Evolutionary conservation across 495 filamentous ascomycete species (phyloP).

Genomic region (Rostrohypoxylon terebratum): DNA sequence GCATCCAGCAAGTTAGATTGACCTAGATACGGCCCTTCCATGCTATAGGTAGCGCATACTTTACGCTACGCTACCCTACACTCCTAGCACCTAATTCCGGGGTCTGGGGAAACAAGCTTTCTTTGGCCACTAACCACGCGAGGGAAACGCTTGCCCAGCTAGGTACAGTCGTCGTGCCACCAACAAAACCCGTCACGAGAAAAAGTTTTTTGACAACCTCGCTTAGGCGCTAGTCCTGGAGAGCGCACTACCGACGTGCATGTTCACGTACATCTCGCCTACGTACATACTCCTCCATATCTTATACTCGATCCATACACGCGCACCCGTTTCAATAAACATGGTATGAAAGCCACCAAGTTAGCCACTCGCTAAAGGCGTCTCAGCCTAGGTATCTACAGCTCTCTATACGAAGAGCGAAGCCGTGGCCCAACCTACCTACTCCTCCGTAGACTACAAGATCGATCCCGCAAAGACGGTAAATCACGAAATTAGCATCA

Average conservation of each 20-base stretch:
- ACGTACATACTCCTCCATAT: not conserved
- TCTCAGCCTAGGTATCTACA: not conserved
- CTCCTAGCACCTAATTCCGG: not conserved
- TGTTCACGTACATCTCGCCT: not conserved
- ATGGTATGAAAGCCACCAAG: not conserved
- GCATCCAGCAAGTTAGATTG: not conserved
- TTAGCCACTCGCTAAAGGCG: not conserved
- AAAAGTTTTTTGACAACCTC: conserved; percentile 1
- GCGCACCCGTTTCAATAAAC: not conserved
- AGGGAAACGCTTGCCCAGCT: not conserved
- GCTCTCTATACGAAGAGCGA: not conserved
- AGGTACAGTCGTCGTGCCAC: not conserved
- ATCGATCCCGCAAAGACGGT: not conserved
- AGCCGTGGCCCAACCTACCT: not conserved
- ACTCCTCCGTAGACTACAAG: not conserved
- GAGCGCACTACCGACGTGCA: conserved; percentile 7
- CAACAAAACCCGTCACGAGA: not conserved
- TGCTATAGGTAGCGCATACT: not conserved
- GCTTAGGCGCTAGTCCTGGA: conserved; percentile 1
- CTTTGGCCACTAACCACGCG: not conserved
- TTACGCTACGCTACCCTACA: not conserved
- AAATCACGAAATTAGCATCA: not conserved
- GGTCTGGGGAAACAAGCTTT: conserved; percentile 16
- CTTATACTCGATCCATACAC: not conserved
- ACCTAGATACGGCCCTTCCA: not conserved